Evolutionary conservation across 805 yeast genomes (phyloP).

Genomic region (Grigorovia humatica): DNA sequence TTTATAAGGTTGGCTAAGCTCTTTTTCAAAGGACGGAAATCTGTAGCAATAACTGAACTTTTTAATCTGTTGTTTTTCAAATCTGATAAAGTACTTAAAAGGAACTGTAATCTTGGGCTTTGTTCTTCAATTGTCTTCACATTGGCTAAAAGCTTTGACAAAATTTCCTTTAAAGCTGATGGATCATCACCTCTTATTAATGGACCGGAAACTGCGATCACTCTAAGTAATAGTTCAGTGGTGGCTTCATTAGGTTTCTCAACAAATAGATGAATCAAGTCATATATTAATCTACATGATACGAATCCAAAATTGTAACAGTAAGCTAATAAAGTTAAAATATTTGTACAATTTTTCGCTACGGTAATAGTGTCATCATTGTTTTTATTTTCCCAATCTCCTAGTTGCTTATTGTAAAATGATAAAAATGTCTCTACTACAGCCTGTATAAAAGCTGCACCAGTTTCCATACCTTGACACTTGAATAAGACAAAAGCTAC

Average conservation of each 20-base stretch:
- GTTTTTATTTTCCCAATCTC: constrained; percentile 1
- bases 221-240: constrained; percentile 65
- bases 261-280: constrained; percentile 48
- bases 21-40: constrained; percentile 31
- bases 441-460: constrained; percentile 74
- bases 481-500: constrained; percentile 65
- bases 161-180: constrained; percentile 67
- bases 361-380: constrained; percentile 8
- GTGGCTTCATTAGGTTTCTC: constrained; percentile 53
- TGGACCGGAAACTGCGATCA: constrained; percentile 68
- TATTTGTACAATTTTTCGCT: constrained; percentile 48
- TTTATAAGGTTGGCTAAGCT: constrained; percentile 45
- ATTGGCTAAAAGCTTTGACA: constrained; percentile 27
- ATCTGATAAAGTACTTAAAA: constrained; percentile 76
- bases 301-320: constrained; percentile 70
- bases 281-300: constrained; percentile 67
- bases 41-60: constrained; percentile 25
- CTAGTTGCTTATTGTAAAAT: constrained; percentile 22
- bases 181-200: constrained; percentile 90
- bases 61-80: constrained; percentile 78
- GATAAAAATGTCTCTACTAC: constrained; percentile 61
- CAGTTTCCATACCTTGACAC: constrained; percentile 77
- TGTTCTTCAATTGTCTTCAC: constrained; percentile 36
- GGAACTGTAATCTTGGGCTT: constrained; percentile 63
- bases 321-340: constrained; percentile 64